phyloP scores from a whole-genome alignment of 768 basidiomycete species.

The Filobasidium wieringae region DNA sequence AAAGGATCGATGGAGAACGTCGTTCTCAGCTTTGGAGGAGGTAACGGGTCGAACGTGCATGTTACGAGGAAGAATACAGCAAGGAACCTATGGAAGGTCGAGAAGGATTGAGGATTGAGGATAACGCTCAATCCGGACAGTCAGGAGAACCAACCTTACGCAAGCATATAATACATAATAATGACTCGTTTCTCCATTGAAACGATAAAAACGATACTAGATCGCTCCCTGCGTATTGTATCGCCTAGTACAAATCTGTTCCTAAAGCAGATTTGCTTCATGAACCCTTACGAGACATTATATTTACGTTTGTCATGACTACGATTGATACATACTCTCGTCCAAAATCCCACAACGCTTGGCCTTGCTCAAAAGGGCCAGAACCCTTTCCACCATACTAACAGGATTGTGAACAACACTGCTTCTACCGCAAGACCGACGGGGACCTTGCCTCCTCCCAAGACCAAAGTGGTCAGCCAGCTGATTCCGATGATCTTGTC shows the following conservation, averaged over 20 bases:
- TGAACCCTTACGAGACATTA: too few relatives aligned
- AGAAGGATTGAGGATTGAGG: constrained; percentile 18
- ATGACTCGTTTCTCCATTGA: too few relatives aligned
- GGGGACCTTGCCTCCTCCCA: constrained; percentile 58
- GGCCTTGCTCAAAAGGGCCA: not conserved
- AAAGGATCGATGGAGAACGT: constrained; percentile 59
- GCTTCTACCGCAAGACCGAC: constrained; percentile 12
- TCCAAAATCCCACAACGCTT: not conserved
- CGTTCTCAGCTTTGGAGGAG: constrained; percentile 72
- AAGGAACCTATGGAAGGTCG: constrained; percentile 44
- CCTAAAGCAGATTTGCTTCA: too few relatives aligned
- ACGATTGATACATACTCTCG: too few relatives aligned
- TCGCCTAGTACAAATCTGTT: too few relatives aligned
- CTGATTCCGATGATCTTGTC: constrained; percentile 64
- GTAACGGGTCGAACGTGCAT: constrained; percentile 61
- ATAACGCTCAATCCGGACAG: too few relatives aligned
- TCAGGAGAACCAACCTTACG: too few relatives aligned
- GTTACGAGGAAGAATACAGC: constrained; percentile 77
- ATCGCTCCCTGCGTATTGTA: too few relatives aligned
- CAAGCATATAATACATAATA: not conserved
- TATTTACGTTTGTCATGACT: too few relatives aligned
- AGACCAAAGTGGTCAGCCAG: constrained; percentile 63
- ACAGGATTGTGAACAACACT: not conserved
- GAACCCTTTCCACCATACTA: constrained; percentile 6
- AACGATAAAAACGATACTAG: too few relatives aligned